A percentile compares a stretch with the other conserved stretches of the same genome.
phyloP scores from a whole-genome alignment of 345 rosid species.

The Heritiera fomes region DNA sequence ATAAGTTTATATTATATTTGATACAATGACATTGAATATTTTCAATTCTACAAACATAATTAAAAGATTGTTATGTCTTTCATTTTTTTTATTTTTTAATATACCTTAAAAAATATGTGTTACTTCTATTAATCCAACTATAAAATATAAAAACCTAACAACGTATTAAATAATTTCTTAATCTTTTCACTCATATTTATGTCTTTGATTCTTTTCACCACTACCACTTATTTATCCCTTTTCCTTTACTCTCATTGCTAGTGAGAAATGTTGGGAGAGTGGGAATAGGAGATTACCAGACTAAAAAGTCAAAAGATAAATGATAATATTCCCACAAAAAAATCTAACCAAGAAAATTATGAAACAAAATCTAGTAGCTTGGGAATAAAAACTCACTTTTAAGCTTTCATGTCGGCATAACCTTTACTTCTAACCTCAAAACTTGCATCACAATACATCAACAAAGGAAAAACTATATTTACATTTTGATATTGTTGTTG shows the following conservation, averaged over 20 bases:
- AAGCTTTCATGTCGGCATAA: neutral
- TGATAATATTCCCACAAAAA: neutral
- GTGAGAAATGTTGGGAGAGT: neutral
- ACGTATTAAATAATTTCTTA: neutral
- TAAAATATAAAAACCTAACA: too few species aligned
- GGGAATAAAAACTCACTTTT: neutral
- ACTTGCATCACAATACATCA: too few species aligned
- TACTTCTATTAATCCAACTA: too few species aligned
- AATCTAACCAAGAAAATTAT: slow-evolving; percentile 2
- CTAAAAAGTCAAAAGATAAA: neutral
- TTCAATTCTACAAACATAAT: too few species aligned
- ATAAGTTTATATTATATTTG: too few species aligned
- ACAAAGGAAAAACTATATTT: too few species aligned
- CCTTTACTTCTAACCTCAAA: too few species aligned
- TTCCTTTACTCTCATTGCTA: neutral
- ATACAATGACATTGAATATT: too few species aligned
- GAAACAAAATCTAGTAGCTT: neutral
- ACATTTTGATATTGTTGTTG: too few species aligned
- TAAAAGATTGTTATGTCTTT: too few species aligned
- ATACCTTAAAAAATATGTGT: too few species aligned
- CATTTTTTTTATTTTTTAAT: too few species aligned
- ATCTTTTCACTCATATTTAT: neutral
- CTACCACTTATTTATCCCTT: neutral
- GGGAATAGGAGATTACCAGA: neutral
- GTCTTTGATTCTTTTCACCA: neutral